These are phyloP conservation scores for Elsinoe arachidis DNA, from an alignment of 2,329 filamentous ascomycete species.

Conservation along the genomic window DNA sequence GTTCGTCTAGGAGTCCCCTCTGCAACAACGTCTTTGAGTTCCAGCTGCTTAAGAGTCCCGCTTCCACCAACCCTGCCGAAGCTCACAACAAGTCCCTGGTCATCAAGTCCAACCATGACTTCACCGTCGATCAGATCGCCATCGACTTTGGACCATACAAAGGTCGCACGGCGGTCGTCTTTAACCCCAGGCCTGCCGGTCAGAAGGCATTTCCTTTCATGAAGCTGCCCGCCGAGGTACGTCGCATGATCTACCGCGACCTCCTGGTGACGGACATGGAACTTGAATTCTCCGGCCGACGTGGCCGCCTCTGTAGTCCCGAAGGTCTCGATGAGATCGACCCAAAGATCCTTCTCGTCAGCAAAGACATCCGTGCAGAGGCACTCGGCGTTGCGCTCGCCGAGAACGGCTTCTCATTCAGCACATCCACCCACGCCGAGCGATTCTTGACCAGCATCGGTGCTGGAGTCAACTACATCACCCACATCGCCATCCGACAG, in stretches of 20 bases:
- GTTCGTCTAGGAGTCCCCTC: neutral
- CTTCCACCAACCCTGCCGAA: neutral
- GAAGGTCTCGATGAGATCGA: too few species aligned
- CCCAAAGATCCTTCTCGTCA: neutral
- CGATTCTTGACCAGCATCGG: neutral
- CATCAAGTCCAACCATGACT: neutral
- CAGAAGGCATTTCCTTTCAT: neutral
- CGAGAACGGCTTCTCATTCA: neutral
- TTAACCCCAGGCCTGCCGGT: neutral
- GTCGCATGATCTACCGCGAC: conserved; percentile 14
- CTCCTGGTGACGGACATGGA: neutral
- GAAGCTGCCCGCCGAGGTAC: conserved; percentile 16
- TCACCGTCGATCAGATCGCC: neutral
- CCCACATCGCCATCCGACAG: neutral
- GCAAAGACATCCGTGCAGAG: conserved; percentile 16
- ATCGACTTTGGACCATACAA: neutral
- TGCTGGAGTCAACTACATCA: neutral
- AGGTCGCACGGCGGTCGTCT: neutral
- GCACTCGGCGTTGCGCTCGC: conserved; percentile 15
- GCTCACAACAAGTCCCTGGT: neutral
- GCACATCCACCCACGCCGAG: neutral
- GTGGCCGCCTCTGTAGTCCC: neutral
- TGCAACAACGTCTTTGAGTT: neutral
- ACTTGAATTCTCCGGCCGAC: neutral
- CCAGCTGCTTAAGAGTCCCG: neutral